These are phyloP conservation scores for Cercophora scortea DNA, from an alignment of 495 filamentous ascomycete genomes.

Conservation along the genomic window DNA sequence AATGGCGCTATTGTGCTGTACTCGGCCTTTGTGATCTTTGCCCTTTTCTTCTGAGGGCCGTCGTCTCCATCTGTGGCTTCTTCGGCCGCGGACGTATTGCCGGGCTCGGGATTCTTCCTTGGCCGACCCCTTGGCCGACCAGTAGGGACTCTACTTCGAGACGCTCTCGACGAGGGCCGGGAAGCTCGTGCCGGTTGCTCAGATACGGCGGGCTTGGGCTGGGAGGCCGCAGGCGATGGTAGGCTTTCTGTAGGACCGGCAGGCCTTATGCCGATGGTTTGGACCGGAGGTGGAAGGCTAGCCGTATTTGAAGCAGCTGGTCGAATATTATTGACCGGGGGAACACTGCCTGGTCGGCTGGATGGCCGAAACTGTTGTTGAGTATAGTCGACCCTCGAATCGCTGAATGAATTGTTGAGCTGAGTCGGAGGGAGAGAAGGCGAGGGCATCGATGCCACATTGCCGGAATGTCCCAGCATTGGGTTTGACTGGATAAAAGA, in stretches of 20 bases:
- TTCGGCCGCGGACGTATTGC: constrained; percentile 60
- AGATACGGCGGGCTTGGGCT: constrained; percentile 5
- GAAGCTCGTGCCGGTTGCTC: constrained; percentile 15
- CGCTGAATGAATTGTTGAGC: constrained; percentile 4
- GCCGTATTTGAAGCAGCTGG: constrained; percentile 1
- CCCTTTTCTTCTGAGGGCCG: constrained; percentile 58
- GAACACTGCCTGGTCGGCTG: constrained; percentile 16
- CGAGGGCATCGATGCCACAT: constrained; percentile 18
- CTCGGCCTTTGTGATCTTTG: constrained; percentile 61
- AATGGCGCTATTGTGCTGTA: constrained; percentile 61
- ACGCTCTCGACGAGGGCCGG: constrained; percentile 34
- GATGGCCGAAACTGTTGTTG: constrained; percentile 4
- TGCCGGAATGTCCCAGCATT: constrained; percentile 23
- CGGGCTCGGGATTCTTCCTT: constrained; percentile 37
- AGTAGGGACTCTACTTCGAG: constrained; percentile 28
- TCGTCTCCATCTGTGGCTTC: constrained; percentile 63
- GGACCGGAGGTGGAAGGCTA: constrained; percentile 1
- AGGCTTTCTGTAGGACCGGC: constrained; percentile 7
- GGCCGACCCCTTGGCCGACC: constrained; percentile 40
- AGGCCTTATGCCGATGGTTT: constrained; percentile 2
- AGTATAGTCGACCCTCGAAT: constrained; percentile 10
- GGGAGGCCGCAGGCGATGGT: constrained; percentile 9
- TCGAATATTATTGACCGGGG: constrained; percentile 7
- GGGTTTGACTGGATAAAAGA: constrained; percentile 38
- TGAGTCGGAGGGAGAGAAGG: constrained; percentile 21